Percentiles rank a stretch among this genome's conserved stretches.
phyloP scores from a whole-genome alignment of 192 early-diverging fungal genomes.

The Lunasporangiospora selenospora region DNA sequence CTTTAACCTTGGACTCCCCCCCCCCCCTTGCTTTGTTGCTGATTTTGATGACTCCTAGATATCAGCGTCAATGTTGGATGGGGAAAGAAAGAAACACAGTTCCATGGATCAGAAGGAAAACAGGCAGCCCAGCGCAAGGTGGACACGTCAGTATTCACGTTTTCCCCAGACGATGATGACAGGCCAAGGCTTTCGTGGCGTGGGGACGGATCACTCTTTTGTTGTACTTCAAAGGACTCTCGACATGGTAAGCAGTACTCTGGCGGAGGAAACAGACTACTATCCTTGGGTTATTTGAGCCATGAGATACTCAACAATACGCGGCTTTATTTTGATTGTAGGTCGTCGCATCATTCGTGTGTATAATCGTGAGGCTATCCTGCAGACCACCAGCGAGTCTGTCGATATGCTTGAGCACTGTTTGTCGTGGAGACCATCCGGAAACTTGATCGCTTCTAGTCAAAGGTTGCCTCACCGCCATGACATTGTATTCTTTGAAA shows the following conservation, averaged over 20 bases:
- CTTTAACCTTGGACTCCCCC: too few relatives aligned
- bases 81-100: slow-evolving; percentile 98
- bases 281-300: too few relatives aligned
- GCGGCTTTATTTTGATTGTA: slow-evolving; percentile 10
- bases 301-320: too few relatives aligned
- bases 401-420: slow-evolving; percentile 80
- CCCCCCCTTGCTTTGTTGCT: background rate
- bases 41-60: slow-evolving; percentile 39
- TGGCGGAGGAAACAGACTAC: too few relatives aligned
- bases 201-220: slow-evolving; percentile 87
- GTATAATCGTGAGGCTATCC: slow-evolving; percentile 87
- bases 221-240: slow-evolving; percentile 72
- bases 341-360: slow-evolving; percentile 73
- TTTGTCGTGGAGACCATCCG: slow-evolving; percentile 85
- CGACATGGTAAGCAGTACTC: slow-evolving; percentile 50
- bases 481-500: slow-evolving; percentile 93
- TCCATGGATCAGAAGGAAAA: slow-evolving; percentile 92
- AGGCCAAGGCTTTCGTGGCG: slow-evolving; percentile 85
- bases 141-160: slow-evolving; percentile 42
- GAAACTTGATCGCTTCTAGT: slow-evolving; percentile 82
- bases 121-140: slow-evolving; percentile 64
- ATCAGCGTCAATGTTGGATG: slow-evolving; percentile 87
- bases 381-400: slow-evolving; percentile 81
- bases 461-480: slow-evolving; percentile 81
- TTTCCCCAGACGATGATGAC: slow-evolving; percentile 74